Base-by-base conservation (phyloP, 495 filamentous ascomycete genomes). In the Lasiosphaeris hirsuta region DNA sequence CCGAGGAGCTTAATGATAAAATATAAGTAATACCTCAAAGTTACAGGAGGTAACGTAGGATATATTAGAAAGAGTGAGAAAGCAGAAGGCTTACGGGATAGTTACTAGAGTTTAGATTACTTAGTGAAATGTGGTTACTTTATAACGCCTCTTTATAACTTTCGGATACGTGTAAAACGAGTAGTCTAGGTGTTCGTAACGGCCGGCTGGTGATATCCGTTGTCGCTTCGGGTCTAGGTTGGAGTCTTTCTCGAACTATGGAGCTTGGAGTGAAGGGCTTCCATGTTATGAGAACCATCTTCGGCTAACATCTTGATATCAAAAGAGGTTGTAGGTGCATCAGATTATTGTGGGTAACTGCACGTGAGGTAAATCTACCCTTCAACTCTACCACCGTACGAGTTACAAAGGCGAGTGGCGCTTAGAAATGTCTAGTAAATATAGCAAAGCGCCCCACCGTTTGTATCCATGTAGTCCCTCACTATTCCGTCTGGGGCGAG, bases 21-120 rank as follows among this genome's bases (percentile, higher is more conserved):
- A 59, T 41, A 49, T 38, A 15, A 34, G 41, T 47, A 23, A 34
- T 45, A 50, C 57, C 56, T 33, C 56, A 63, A 42, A n/a, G 51
- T 10, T 44, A 45, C 13, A 45, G 42, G 42, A 45, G 51, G 46
- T 56, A 63, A 53, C 57, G 56, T 46, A 63, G 49, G 52, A 45
- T 9, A 45, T 45, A 45, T n/a, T n/a, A n/a, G n/a, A n/a, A n/a
- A n/a, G n/a, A n/a, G 53, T 52, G 52, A n/a, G 39, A 13, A 44
- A 63, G 61, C 53, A 52, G 52, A 41, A 60, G 52, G 53, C 61
- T 60, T 17, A 53, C 46, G 9, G 61, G 61, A 10, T 17, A 60
- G 52, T 9, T 15, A 33, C 61, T 57, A 13, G 57, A 63, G 42
- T 63, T 52, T 59, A n/a, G n/a, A n/a, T n/a, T n/a, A n/a, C n/a